These are phyloP conservation scores for Debaryomyces prosopidis DNA, from an alignment of 805 yeast genomes.

Conservation along the genomic window DNA sequence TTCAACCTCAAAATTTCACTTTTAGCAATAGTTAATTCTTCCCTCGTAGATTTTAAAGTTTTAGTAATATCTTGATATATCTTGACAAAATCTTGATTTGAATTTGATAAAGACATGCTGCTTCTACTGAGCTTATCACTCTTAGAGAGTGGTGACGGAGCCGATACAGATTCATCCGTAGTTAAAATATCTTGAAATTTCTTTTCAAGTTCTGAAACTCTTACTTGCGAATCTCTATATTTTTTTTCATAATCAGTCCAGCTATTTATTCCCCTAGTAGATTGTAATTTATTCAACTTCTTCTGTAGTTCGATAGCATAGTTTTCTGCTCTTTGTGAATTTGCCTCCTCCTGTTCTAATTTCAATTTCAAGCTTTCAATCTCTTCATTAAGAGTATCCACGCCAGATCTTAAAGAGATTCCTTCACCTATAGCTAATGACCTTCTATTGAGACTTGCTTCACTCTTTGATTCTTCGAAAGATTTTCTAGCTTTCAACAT, in stretches of 20 bases:
- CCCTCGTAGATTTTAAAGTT: conserved; percentile 44
- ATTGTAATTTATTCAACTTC: conserved; percentile 40
- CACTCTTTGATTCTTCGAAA: conserved; percentile 50
- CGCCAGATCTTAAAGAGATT: conserved; percentile 11
- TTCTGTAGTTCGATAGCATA: conserved; percentile 46
- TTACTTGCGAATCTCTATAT: conserved; percentile 33
- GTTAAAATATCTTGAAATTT: conserved; percentile 25
- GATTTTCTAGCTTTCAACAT: conserved; percentile 65
- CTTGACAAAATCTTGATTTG: conserved; percentile 46
- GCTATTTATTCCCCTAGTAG: conserved; percentile 38
- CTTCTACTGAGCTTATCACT: conserved; percentile 37
- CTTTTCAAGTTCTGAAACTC: conserved; percentile 34
- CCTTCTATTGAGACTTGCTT: conserved; percentile 21
- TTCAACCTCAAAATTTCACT: conserved; percentile 43
- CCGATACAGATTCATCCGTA: conserved; percentile 6
- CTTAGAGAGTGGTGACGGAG: conserved; percentile 18
- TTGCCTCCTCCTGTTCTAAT: conserved; percentile 52
- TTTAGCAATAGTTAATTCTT: conserved; percentile 42
- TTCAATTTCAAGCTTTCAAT: conserved; percentile 48
- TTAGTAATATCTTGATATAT: conserved; percentile 51
- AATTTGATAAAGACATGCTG: conserved; percentile 22
- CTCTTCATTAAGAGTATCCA: conserved; percentile 35
- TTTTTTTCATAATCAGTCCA: conserved; percentile 36
- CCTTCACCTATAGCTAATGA: conserved; percentile 38
- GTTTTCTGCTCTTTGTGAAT: conserved; percentile 51